phyloP scores from a whole-genome alignment of 106 monocot genomes.

The Dendrobium huoshanense region DNA sequence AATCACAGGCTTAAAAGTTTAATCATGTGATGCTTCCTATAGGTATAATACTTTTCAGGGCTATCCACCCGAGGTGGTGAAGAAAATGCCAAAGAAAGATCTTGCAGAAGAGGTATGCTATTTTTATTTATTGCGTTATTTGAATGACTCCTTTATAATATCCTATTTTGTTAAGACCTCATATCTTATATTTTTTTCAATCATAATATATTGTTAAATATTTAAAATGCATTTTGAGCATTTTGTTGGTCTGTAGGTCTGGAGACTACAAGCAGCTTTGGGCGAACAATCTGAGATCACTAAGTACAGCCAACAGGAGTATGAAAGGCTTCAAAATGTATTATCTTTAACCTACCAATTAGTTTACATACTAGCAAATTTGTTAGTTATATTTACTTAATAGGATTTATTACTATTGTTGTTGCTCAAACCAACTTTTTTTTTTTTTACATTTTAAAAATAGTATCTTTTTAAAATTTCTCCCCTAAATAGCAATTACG shows the following conservation, averaged over 20 bases:
- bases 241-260: constrained; percentile 44
- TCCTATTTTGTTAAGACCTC: not conserved
- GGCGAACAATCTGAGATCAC: constrained; percentile 96
- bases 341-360: constrained; percentile 2
- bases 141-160: not conserved
- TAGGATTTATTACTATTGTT: no score
- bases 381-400: no score
- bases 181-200: no score
- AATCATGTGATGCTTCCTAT: not conserved
- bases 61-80: constrained; percentile 93
- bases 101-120: constrained; percentile 74
- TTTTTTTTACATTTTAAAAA: no score
- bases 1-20: no score
- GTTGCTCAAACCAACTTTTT: no score
- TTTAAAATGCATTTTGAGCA: not conserved
- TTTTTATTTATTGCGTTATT: not conserved
- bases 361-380: not conserved
- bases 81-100: constrained; percentile 98
- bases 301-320: constrained; percentile 87
- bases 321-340: constrained; percentile 97
- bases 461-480: no score
- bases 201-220: not conserved
- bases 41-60: constrained; percentile 96
- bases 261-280: constrained; percentile 95
- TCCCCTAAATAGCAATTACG: no score